Evolutionary conservation across 352 stramenopile genomes (phyloP).

Genomic region (Aphanomyces astaci): DNA sequence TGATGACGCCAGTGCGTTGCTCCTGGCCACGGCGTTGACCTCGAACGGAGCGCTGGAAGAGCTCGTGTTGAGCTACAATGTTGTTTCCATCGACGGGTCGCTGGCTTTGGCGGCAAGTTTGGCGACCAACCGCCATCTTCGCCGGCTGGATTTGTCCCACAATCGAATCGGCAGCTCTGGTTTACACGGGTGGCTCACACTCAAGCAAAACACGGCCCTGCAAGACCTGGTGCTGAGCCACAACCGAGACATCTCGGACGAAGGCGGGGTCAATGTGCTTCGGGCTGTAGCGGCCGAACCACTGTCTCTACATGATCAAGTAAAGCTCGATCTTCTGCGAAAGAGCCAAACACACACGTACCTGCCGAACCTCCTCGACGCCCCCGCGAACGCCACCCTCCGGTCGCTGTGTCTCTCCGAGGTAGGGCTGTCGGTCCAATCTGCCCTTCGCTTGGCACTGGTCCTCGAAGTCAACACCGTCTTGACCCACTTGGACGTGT

Average conservation of each 20-base stretch:
- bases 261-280: constrained; percentile 45
- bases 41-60: constrained; percentile 43
- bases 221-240: constrained; percentile 53
- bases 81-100: constrained; percentile 42
- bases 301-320: constrained; percentile 32
- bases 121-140: constrained; percentile 34
- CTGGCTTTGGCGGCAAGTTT: constrained; percentile 46
- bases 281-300: constrained; percentile 36
- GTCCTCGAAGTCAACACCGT: constrained; percentile 50
- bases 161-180: constrained; percentile 56
- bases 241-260: constrained; percentile 51
- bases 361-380: constrained; percentile 24
- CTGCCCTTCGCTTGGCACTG: constrained; percentile 22
- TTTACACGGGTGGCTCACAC: constrained; percentile 50
- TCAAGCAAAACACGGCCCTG: constrained; percentile 43
- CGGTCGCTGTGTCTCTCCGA: not conserved
- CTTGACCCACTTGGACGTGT: constrained; percentile 44
- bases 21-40: constrained; percentile 45
- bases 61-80: constrained; percentile 69
- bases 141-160: constrained; percentile 52
- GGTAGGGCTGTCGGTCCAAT: not conserved
- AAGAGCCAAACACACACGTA: constrained; percentile 27
- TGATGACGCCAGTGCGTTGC: constrained; percentile 38
- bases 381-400: constrained; percentile 5
- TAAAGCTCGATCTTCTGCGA: constrained; percentile 47